Evolutionary conservation across 306 rosid genomes (phyloP), one percentile per base, ranked within the genome.

Genomic region (Trifolium fragiferum): DNA sequence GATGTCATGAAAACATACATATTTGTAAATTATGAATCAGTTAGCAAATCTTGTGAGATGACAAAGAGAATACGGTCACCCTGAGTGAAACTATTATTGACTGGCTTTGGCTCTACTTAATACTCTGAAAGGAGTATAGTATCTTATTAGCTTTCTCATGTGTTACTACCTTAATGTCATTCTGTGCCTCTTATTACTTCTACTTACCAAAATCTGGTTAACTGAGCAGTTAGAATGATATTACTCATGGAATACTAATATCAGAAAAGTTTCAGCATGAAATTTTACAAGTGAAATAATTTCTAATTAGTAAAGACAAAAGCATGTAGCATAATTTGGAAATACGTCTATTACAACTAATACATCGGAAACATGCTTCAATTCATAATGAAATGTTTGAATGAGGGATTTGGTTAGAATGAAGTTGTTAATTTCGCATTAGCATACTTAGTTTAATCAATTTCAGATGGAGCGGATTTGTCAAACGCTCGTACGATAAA

Each of bases 391-490:
- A 23, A 23, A 23, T 23, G 27, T 23, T 72, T 79, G 69, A 63
- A 41, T 14, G 15, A 25, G 46, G 72, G 19, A 27, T 63, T 78
- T 65, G 38, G 44, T 41, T 54, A 4, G 16, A 20, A 54, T 4
- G 30, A 63, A 53, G 40, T 19, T 65, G 10, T 21, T 21, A 2
- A 21, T 69, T 18, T 71, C 18, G 8, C 18, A 44, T 35, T 44
- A 66, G 25, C 43, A 49, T 54, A 55, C 18, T 49, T 38, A 23
- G 49, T 58, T 78, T 81, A 67, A 69, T 76, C 23, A 65, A 82
- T 74, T 54, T 44, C 82, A 91, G 98, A 79, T 93, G 98, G 98
- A 93, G 93, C 70, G 97, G 98, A 65, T 93, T 86, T 83, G 72
- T 91, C 82, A 93, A 91, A 74, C 91, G 92, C 64, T 93, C 98